Conservation (phyloP, 768 basidiomycete species). For the Brasilioporus rufonigricans region DNA sequence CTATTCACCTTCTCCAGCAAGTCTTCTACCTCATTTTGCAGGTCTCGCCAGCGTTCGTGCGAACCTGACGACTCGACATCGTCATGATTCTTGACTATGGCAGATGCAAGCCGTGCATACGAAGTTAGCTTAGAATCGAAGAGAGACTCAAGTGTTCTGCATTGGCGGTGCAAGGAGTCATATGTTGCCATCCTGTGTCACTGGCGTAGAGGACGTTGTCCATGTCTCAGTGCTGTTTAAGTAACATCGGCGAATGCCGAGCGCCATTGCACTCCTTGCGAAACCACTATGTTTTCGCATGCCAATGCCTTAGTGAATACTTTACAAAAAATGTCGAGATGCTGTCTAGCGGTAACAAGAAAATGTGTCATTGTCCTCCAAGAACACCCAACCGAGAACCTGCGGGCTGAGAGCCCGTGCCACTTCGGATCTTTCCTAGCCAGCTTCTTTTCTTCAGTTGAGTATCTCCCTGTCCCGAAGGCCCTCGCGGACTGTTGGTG, state of each 20-base stretch:
- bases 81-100: constrained; percentile 48
- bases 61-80: constrained; percentile 74
- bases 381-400: constrained; percentile 20
- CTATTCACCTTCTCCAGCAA: constrained; percentile 74
- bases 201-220: background rate
- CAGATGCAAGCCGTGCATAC: constrained; percentile 82
- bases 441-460: constrained; percentile 56
- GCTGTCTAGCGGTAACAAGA: constrained; percentile 12
- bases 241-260: constrained; percentile 21
- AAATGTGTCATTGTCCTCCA: constrained; percentile 25
- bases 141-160: constrained; percentile 88
- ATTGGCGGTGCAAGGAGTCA: constrained; percentile 88
- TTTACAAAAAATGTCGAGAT: constrained; percentile 17
- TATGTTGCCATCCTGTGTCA: constrained; percentile 62
- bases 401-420: constrained; percentile 18
- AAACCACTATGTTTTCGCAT: background rate
- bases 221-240: background rate
- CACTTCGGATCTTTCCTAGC: constrained; percentile 67
- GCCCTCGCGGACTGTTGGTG: constrained; percentile 59
- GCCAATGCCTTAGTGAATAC: background rate
- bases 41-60: constrained; percentile 70
- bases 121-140: constrained; percentile 89
- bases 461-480: constrained; percentile 21
- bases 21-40: constrained; percentile 86
- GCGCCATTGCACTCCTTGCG: background rate